These are phyloP conservation scores for Rubia peregrina DNA, from an alignment of 305 asterid genomes.

Conservation along the genomic window DNA sequence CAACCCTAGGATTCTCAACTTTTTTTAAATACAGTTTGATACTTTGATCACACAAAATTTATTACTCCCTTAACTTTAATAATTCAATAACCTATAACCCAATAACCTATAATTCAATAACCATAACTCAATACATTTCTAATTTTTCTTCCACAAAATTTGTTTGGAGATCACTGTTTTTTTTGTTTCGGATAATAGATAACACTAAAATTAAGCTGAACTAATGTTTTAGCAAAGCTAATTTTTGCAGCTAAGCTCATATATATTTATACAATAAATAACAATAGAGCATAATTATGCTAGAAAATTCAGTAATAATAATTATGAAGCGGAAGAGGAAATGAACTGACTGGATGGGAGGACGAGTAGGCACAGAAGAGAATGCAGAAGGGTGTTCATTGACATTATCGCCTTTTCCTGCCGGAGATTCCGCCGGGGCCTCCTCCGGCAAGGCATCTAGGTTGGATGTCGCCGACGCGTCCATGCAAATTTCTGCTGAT, in stretches of 20 bases:
- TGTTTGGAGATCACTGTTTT: not conserved
- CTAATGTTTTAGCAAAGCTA: not conserved
- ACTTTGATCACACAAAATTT: not conserved
- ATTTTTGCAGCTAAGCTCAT: not conserved
- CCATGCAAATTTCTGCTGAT: conserved; percentile 13
- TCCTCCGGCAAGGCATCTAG: conserved; percentile 61
- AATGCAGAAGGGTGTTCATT: conserved; percentile 46
- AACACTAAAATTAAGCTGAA: not conserved
- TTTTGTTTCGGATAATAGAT: not conserved
- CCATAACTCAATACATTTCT: too few relatives aligned
- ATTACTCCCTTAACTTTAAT: not conserved
- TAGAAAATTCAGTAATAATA: not conserved
- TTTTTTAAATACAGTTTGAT: not conserved
- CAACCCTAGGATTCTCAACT: not conserved
- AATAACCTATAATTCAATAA: too few relatives aligned
- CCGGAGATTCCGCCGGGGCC: conserved; percentile 24
- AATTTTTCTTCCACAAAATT: not conserved
- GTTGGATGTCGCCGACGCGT: conserved; percentile 33
- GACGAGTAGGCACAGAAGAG: conserved; percentile 60
- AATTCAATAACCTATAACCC: not conserved
- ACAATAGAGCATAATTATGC: not conserved
- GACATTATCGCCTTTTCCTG: conserved; percentile 22
- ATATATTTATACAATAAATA: not conserved
- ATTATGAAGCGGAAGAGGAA: not conserved
- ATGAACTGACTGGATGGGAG: conserved; percentile 52